Evolutionary conservation across 148 eudicot species (phyloP).

Genomic region (Cornus florida): DNA sequence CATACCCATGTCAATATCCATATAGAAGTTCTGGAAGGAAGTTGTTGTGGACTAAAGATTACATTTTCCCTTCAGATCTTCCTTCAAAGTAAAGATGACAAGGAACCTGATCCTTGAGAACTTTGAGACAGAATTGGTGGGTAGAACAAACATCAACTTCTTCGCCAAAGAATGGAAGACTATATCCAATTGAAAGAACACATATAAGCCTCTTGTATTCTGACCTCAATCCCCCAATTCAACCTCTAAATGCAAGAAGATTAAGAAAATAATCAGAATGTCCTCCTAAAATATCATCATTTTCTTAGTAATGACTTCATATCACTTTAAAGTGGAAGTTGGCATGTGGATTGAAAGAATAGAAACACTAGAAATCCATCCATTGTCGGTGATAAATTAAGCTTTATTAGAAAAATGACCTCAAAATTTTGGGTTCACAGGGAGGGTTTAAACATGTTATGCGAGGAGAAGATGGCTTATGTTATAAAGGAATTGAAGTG

Average conservation of each 20-base stretch:
- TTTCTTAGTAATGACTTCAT: neutral
- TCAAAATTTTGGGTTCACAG: neutral
- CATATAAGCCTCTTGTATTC: neutral
- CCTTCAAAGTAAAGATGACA: neutral
- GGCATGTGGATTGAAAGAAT: neutral
- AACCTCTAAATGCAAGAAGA: neutral
- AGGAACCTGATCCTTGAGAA: neutral
- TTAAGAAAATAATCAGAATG: too few relatives aligned
- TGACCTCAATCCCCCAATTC: neutral
- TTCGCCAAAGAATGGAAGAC: neutral
- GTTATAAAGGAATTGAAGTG: neutral
- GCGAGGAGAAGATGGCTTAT: neutral
- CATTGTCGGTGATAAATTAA: neutral
- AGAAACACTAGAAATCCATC: neutral
- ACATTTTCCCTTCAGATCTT: neutral
- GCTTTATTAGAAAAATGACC: neutral
- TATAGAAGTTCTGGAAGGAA: neutral
- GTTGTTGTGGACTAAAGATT: neutral
- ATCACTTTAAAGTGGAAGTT: neutral
- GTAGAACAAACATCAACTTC: neutral
- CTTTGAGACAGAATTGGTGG: neutral
- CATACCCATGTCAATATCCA: neutral
- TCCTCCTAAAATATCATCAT: neutral
- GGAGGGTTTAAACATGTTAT: neutral
- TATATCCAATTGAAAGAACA: conserved; percentile 1